phyloP scores from a whole-genome alignment of 108 stramenopile species.

The Mediolabrus comicus region DNA sequence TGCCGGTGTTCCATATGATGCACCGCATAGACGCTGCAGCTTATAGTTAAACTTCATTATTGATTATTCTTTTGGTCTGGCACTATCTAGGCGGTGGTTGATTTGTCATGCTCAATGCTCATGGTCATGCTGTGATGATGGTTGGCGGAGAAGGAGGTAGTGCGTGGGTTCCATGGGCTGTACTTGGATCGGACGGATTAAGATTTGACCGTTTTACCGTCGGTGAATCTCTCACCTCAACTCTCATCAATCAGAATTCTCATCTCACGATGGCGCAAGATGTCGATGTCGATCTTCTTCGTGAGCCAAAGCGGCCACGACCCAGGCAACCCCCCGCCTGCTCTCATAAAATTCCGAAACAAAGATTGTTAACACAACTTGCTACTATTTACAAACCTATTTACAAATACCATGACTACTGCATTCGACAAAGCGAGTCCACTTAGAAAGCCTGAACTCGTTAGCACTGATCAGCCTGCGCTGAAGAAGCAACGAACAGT shows the following conservation, averaged over 20 bases:
- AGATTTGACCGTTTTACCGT: neutral
- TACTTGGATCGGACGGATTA: neutral
- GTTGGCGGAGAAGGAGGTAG: neutral
- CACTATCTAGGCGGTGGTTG: neutral
- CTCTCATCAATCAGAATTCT: neutral
- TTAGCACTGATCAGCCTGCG: constrained; percentile 2
- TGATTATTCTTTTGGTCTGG: neutral
- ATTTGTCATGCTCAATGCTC: neutral
- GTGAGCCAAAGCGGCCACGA: neutral
- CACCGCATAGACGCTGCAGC: constrained; percentile 91
- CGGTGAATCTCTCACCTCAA: neutral
- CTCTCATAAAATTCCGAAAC: neutral
- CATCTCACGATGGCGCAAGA: neutral
- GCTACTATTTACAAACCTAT: neutral
- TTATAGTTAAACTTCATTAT: constrained; percentile 94
- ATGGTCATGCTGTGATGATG: neutral
- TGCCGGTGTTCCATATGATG: constrained; percentile 85
- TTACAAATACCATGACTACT: neutral
- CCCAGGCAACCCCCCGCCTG: neutral
- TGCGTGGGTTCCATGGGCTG: too few species aligned
- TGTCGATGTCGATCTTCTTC: neutral
- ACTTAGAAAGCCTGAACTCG: neutral
- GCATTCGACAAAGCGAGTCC: neutral
- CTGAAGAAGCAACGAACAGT: constrained; percentile 23
- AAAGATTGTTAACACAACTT: neutral